phyloP scores from a whole-genome alignment of 805 yeast genomes.

The Nakazawaea ishiwadae region DNA sequence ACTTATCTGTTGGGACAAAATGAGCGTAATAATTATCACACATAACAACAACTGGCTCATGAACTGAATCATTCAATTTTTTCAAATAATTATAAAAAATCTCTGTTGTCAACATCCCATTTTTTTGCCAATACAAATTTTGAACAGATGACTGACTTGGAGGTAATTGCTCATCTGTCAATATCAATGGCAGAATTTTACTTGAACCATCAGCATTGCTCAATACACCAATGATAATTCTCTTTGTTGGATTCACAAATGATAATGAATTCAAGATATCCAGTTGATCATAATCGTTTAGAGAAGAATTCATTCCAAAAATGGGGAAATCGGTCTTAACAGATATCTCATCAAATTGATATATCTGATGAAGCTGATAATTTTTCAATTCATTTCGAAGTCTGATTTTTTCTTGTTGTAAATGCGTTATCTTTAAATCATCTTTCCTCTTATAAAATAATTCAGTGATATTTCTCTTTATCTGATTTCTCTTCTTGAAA shows the following conservation, averaged over 20 bases:
- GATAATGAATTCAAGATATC: slow-evolving; percentile 13
- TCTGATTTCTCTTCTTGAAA: slow-evolving; percentile 28
- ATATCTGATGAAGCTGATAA: slow-evolving; percentile 23
- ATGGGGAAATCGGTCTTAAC: slow-evolving; percentile 16
- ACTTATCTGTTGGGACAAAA: slow-evolving; percentile 26
- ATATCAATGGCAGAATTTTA: slow-evolving; percentile 23
- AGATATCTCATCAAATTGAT: slow-evolving; percentile 32
- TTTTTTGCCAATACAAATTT: slow-evolving; percentile 19
- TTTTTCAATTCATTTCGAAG: slow-evolving; percentile 16
- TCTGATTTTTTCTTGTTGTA: slow-evolving; percentile 22
- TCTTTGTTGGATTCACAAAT: slow-evolving; percentile 15
- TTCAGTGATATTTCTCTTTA: slow-evolving; percentile 23
- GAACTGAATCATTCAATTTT: slow-evolving; percentile 15
- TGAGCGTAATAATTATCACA: slow-evolving; percentile 32
- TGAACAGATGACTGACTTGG: slow-evolving; percentile 10
- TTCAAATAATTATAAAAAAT: slow-evolving; percentile 21
- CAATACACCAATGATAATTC: slow-evolving; percentile 22
- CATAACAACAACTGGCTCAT: slow-evolving; percentile 22
- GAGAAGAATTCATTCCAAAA: slow-evolving; percentile 1
- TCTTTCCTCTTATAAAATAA: slow-evolving; percentile 19
- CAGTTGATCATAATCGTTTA: background rate
- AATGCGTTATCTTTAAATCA: slow-evolving; percentile 14
- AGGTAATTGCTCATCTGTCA: slow-evolving; percentile 17
- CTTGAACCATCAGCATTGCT: slow-evolving; percentile 25
- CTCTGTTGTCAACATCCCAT: slow-evolving; percentile 22